Evolutionary conservation across 805 yeast species (phyloP).

Genomic region (Lachancea mirantina): DNA sequence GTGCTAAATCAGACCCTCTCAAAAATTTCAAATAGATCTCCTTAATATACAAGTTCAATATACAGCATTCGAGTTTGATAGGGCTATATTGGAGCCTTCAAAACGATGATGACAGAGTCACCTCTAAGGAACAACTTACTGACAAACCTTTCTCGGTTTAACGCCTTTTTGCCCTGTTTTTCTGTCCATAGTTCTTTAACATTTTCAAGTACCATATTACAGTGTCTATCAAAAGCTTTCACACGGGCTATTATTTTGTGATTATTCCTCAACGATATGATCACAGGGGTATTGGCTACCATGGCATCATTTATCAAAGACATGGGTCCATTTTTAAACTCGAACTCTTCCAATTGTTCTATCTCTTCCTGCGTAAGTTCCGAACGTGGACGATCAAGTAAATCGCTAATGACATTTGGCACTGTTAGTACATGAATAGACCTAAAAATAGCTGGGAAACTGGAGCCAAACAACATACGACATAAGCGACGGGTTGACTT

Average conservation of each 20-base stretch:
- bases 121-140: conserved; percentile 91
- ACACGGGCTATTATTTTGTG: conserved; percentile 87
- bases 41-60: neutral
- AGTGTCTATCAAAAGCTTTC: conserved; percentile 92
- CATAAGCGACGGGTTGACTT: too few species aligned
- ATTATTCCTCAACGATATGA: conserved; percentile 86
- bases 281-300: conserved; percentile 62
- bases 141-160: conserved; percentile 67
- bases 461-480: conserved; percentile 2
- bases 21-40: conserved; percentile 41
- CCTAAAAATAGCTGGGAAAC: neutral
- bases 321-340: conserved; percentile 86
- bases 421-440: conserved; percentile 4
- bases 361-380: conserved; percentile 78
- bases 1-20: conserved; percentile 56
- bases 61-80: neutral
- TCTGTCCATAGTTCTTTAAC: conserved; percentile 81
- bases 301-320: conserved; percentile 81
- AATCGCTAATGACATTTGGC: conserved; percentile 1
- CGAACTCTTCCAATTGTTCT: conserved; percentile 79
- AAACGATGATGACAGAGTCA: conserved; percentile 83
- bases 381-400: conserved; percentile 57
- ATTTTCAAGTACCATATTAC: conserved; percentile 86
- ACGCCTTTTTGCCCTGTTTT: conserved; percentile 55
- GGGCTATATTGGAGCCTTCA: conserved; percentile 39